Evolutionary conservation across 1,284 basidiomycete species (phyloP), one percentile per base, ranked within the genome.

Genomic region (Laetiporus sulphureus): DNA sequence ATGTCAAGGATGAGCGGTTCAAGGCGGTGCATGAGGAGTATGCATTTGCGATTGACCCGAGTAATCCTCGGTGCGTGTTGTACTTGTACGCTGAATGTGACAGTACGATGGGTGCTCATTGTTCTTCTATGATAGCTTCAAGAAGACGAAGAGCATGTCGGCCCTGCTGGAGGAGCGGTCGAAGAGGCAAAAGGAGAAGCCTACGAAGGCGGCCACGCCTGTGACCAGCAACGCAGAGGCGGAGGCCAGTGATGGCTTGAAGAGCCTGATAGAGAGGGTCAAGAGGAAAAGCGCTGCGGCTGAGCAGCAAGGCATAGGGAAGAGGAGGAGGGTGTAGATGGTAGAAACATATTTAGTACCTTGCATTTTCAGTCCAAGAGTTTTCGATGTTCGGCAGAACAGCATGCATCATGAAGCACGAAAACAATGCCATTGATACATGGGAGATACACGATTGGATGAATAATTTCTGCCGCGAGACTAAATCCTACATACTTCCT

Each of bases 31-130:
- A 93, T 59, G 89, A 97, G 51, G 89, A 99, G 58, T 82, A 92
- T 55, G 77, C 83, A 33, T 99, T 91, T 57, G 94, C 95, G 0
- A 91, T 99, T 53, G 96, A 99, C 62, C 95, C 96, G 16, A 91
- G 82, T 36, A 91, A 98, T 66, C 91, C 95, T 59, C 87, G 83
- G 92, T 94, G 57, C 52, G 90, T 72, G 2, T 36, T 42, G 20
- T n/a, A n/a, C n/a, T n/a, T n/a, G n/a, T n/a, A n/a, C n/a, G n/a
- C n/a, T n/a, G n/a, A n/a, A n/a, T n/a, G n/a, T n/a, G n/a, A n/a
- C n/a, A n/a, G n/a, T 29, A 20, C 13, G 11, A 32, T 24, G 32
- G 3, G 38, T 39, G 35, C 38, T 41, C 21, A 39, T 40, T 11
- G 43, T 36, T 30, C 39, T 46, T 18, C 19, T 34, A 19, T 25